These are phyloP conservation scores for Arxiozyma telluris DNA, from an alignment of 1,139 yeast genomes.

Conservation along the genomic window DNA sequence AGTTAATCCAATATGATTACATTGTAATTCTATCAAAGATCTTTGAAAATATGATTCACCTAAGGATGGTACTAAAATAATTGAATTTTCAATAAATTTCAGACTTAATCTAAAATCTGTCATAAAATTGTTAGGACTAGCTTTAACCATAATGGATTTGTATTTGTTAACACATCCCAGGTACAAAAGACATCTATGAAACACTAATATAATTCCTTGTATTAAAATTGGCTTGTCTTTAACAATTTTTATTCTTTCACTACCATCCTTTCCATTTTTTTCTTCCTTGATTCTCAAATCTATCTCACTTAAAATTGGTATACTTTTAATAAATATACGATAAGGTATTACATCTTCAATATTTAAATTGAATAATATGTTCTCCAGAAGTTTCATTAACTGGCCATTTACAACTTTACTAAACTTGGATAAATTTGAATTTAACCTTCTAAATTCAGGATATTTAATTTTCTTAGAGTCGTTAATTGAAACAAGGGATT, in stretches of 20 bases:
- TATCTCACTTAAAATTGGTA: slow-evolving; percentile 9
- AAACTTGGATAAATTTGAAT: slow-evolving; percentile 43
- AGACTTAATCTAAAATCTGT: slow-evolving; percentile 39
- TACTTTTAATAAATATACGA: slow-evolving; percentile 9
- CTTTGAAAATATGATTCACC: slow-evolving; percentile 57
- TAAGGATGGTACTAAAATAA: slow-evolving; percentile 50
- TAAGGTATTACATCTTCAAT: slow-evolving; percentile 14
- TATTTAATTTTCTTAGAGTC: slow-evolving; percentile 21
- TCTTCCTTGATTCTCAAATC: slow-evolving; percentile 11
- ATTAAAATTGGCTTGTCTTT: slow-evolving; percentile 32
- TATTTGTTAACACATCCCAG: slow-evolving; percentile 57
- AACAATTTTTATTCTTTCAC: neutral
- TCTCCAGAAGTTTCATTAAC: slow-evolving; percentile 36
- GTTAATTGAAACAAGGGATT: slow-evolving; percentile 15
- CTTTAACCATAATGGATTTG: slow-evolving; percentile 34
- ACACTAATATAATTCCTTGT: slow-evolving; percentile 31
- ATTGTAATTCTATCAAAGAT: slow-evolving; percentile 45
- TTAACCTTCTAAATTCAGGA: slow-evolving; percentile 51
- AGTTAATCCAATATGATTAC: slow-evolving; percentile 35
- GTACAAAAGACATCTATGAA: slow-evolving; percentile 47
- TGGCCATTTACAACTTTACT: slow-evolving; percentile 40
- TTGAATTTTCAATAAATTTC: slow-evolving; percentile 44
- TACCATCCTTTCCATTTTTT: slow-evolving; percentile 11
- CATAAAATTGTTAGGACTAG: slow-evolving; percentile 37
- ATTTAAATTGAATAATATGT: slow-evolving; percentile 11